Base-by-base conservation (phyloP, 768 basidiomycete genomes). In the Boletus tomentosulus region DNA sequence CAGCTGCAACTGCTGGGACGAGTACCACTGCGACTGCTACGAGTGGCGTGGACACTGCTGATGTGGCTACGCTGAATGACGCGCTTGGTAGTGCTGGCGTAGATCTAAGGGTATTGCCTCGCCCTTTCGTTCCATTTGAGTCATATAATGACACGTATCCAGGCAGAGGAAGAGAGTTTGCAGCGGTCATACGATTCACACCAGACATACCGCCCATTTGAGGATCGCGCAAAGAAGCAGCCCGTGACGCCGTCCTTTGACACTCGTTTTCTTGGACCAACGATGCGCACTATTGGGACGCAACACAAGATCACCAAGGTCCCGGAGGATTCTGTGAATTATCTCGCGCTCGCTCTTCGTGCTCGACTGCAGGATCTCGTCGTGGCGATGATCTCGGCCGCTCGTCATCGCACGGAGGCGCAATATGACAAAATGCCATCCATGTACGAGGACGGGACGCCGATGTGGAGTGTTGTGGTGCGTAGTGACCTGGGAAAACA, bases 101-200 rank as follows among this genome's bases (percentile, higher is more conserved):
- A 7, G 91, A 93, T 71, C 72, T 93, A n/a, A 73, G 87, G 66
- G 89, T 88, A 58, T 57, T 78, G 69, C 31, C 15, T 28, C 51
- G 31, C 28, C 43, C 12, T 39, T 35, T n/a, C 31, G 13, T 28
- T 24, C 35, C 19, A 7, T 34, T 13, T 25, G 9, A 6, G 27
- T n/a, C 33, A 13, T 34, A 11, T 50, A n/a, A 59, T 37, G 46
- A 30, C 37, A 30, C 19, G 30, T 41, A 34, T 22, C n/a, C 62
- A 93, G 89, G 92, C 92, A 0, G 92, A 93, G 68, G 91, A 93
- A 73, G 92, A 92, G 67, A 78, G 81, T 4, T 71, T 92, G 6
- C 88, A 91, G 59, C 78, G 86, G 38, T 74, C 78, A 3, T 78
- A 84, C 52, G 82, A 85, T 54, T 78, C 77, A 42, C 85, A 83